phyloP scores from a whole-genome alignment of 345 rosid species.

The Euphorbia tirucalli region DNA sequence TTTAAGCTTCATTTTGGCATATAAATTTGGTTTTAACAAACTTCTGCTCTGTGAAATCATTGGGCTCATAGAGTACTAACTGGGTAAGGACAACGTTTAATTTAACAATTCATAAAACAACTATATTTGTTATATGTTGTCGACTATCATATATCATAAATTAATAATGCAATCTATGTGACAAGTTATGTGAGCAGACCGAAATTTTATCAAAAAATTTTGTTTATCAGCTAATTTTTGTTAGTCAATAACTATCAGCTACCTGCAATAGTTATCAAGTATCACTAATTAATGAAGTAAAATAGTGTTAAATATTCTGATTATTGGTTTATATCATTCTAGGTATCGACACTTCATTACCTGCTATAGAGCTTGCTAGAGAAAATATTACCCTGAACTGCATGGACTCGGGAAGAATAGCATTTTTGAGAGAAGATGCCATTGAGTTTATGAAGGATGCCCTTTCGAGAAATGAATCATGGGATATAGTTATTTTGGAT shows the following conservation, averaged over 20 bases:
- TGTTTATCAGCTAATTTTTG: too few relatives aligned
- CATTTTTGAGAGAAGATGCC: slow-evolving; percentile 70
- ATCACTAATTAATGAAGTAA: neutral
- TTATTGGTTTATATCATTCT: slow-evolving; percentile 23
- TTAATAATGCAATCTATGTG: too few relatives aligned
- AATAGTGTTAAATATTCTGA: neutral
- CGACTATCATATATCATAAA: too few relatives aligned
- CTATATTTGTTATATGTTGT: too few relatives aligned
- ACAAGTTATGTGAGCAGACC: too few relatives aligned
- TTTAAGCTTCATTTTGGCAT: neutral
- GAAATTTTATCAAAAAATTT: neutral
- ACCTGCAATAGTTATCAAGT: neutral
- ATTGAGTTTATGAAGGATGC: slow-evolving; percentile 78
- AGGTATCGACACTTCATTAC: slow-evolving; percentile 81
- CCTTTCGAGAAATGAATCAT: slow-evolving; percentile 62
- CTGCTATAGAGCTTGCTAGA: slow-evolving; percentile 86
- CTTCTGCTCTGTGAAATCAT: neutral
- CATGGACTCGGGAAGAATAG: slow-evolving; percentile 57
- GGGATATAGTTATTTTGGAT: slow-evolving; percentile 87
- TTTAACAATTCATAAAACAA: too few relatives aligned
- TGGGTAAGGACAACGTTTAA: too few relatives aligned
- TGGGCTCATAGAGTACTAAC: too few relatives aligned
- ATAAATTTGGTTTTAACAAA: neutral
- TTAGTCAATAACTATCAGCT: too few relatives aligned
- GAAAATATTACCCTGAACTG: slow-evolving; percentile 72